These are phyloP conservation scores for Tricholoma flavovirens DNA, from an alignment of 768 basidiomycete genomes.

Conservation along the genomic window DNA sequence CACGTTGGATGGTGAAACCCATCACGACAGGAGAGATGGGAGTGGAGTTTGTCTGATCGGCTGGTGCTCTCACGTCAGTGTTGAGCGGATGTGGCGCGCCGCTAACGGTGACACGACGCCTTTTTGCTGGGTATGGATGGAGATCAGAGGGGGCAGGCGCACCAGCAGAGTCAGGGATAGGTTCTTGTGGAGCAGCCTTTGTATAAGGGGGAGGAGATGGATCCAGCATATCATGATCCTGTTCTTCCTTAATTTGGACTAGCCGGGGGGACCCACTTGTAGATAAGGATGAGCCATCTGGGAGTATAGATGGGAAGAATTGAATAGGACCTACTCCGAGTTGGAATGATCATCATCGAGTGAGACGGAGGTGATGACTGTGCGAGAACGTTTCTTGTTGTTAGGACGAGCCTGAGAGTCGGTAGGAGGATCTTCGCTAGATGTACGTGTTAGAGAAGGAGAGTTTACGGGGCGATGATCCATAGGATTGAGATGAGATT, in stretches of 20 bases:
- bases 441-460: slow-evolving; percentile 22
- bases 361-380: slow-evolving; percentile 29
- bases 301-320: slow-evolving; percentile 13
- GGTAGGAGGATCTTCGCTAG: slow-evolving; percentile 26
- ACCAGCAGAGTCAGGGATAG: slow-evolving; percentile 17
- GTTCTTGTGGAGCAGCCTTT: slow-evolving; percentile 15
- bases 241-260: slow-evolving; percentile 59
- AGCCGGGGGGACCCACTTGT: slow-evolving; percentile 41
- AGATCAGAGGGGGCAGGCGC: slow-evolving; percentile 37
- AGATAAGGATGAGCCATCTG: slow-evolving; percentile 6
- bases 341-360: slow-evolving; percentile 34
- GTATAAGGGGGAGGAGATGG: slow-evolving; percentile 31
- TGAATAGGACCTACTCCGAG: slow-evolving; percentile 38
- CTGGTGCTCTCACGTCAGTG: slow-evolving; percentile 40
- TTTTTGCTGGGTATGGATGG: slow-evolving; percentile 49
- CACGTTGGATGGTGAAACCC: slow-evolving; percentile 51
- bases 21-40: slow-evolving; percentile 66
- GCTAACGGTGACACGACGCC: slow-evolving; percentile 66
- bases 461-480: slow-evolving; percentile 31
- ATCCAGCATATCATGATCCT: slow-evolving; percentile 43
- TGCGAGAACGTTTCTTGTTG: slow-evolving; percentile 42
- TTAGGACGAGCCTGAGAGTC: slow-evolving; percentile 17
- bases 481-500: slow-evolving; percentile 32
- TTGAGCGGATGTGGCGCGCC: slow-evolving; percentile 52
- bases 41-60: slow-evolving; percentile 43